phyloP scores from a whole-genome alignment of 2,329 filamentous ascomycete species.

The Diaporthe ilicicola region DNA sequence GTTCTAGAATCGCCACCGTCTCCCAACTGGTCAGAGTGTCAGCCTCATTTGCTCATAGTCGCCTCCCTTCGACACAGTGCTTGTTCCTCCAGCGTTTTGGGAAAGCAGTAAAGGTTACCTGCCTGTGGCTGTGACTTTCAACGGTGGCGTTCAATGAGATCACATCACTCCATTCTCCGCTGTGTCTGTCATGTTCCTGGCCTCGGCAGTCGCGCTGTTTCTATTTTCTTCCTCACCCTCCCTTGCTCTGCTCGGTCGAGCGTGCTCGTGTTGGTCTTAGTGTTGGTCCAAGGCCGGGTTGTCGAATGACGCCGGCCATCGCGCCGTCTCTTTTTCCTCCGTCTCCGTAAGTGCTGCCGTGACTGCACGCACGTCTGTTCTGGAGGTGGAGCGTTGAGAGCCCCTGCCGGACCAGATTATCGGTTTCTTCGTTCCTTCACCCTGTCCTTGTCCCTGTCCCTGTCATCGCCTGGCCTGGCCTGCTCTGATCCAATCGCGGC shows the following conservation, averaged over 20 bases:
- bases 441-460: background rate
- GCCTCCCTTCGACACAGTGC: too few species aligned
- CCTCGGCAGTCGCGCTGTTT: background rate
- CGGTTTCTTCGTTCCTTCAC: background rate
- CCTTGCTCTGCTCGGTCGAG: background rate
- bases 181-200: background rate
- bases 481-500: background rate
- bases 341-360: background rate
- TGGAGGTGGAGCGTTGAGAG: constrained; percentile 6
- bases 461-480: background rate
- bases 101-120: background rate
- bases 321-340: background rate
- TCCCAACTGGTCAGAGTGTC: background rate
- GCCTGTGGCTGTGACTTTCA: background rate
- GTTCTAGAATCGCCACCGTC: background rate
- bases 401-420: constrained; percentile 1
- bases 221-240: background rate
- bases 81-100: background rate
- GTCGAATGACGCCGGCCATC: background rate
- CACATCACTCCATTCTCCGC: background rate
- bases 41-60: background rate
- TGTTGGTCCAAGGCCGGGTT: background rate
- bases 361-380: background rate
- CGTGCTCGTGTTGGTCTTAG: background rate
- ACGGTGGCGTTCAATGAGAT: constrained; percentile 7